Base-by-base conservation (phyloP, 257 asterid species). In the Primulina huaijiensis region DNA sequence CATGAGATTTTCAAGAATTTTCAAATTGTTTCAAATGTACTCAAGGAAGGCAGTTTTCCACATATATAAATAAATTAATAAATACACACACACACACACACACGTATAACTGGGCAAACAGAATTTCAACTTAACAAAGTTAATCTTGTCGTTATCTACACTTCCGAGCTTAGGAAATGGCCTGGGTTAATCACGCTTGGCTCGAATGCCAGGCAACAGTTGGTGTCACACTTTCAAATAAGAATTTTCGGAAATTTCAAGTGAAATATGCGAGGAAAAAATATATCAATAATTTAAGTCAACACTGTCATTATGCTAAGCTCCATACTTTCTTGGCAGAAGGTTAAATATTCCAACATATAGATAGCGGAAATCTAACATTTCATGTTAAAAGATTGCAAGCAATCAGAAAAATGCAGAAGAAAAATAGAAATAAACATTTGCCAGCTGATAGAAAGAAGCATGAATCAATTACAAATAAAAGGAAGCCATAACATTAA, bases 31-130 rank as follows among this genome's bases (percentile, higher is more conserved):
- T 53, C 56, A 59, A 43, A 33, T 60, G 63, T 62, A 38, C 64
- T 59, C n/a, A n/a, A 64, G 71, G 46, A 61, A 33, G 30, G 62
- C 67, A 67, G 68, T 23, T 62, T 67, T 35, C 66, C 40, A 14
- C 6, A 14, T 37, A 50, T 23, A 23, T 23, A 23, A 0, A 23
- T 21, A 21, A 21, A 21, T n/a, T n/a, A n/a, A n/a, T n/a, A n/a
- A n/a, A n/a, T n/a, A n/a, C n/a, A n/a, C n/a, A n/a, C n/a, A n/a
- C n/a, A n/a, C 1, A 21, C 1, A 21, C 1, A 21, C 1, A 21
- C 1, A 21, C 23, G 23, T 21, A 21, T 21, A 21, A 21, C 23
- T 21, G 23, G 23, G 23, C 23, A 21, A 21, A 21, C 23, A 21
- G 23, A 21, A 12, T 43, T 67, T 27, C 23, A 65, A 72, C 40